Percentiles rank a stretch among this genome's conserved stretches.
phyloP scores from a whole-genome alignment of 345 rosid genomes.

The Zanthoxylum bungeanum region DNA sequence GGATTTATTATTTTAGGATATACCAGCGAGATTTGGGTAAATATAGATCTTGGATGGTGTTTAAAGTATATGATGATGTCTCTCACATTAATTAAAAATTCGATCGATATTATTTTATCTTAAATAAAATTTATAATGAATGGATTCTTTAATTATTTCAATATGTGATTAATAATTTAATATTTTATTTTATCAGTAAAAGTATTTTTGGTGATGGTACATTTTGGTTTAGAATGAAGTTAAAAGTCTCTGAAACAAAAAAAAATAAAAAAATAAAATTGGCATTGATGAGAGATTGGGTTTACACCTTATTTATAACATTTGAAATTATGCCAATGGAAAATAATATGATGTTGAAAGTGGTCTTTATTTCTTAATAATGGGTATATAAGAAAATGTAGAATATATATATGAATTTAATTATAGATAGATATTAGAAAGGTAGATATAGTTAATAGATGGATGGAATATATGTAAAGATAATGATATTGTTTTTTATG shows the following conservation, averaged over 20 bases:
- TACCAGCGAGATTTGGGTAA: not conserved
- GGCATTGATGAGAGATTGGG: not conserved
- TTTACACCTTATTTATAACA: not conserved
- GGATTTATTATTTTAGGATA: not conserved
- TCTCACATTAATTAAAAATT: not conserved
- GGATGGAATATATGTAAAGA: not conserved
- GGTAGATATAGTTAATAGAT: constrained; percentile 11
- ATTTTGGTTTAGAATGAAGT: not conserved
- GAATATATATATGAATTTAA: not conserved
- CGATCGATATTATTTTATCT: not conserved
- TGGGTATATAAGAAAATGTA: not conserved
- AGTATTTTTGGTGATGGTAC: not conserved
- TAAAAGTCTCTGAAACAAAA: no score
- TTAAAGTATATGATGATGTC: not conserved
- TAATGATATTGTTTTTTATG: not conserved
- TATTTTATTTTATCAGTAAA: not conserved
- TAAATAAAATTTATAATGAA: not conserved
- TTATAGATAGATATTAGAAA: not conserved
- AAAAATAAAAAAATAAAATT: not conserved
- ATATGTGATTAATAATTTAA: rapidly evolving
- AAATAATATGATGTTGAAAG: not conserved
- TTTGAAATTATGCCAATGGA: not conserved
- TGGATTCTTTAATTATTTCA: not conserved
- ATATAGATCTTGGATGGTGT: not conserved
- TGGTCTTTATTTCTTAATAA: not conserved